phyloP scores from a whole-genome alignment of 257 asterid genomes.

The Solanum clarkiae region DNA sequence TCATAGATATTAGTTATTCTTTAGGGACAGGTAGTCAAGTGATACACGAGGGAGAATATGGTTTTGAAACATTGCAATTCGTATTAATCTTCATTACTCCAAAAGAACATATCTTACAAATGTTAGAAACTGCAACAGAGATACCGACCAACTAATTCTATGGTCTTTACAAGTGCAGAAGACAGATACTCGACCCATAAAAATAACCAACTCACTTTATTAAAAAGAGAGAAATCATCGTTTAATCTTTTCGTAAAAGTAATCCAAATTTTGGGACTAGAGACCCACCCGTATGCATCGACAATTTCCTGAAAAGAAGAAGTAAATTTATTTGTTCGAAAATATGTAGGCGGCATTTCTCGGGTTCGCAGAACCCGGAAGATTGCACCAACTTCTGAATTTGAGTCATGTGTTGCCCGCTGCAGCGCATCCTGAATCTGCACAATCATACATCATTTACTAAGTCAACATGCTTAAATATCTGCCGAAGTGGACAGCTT shows the following conservation, averaged over 20 bases:
- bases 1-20: not conserved
- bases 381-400: constrained; percentile 91
- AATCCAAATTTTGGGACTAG: not conserved
- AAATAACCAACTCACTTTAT: not conserved
- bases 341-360: constrained; percentile 94
- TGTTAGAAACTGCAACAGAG: not conserved
- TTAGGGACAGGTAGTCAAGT: not conserved
- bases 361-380: constrained; percentile 77
- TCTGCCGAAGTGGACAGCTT: not conserved
- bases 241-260: not conserved
- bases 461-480: not conserved
- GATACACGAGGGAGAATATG: not conserved
- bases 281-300: constrained; percentile 96
- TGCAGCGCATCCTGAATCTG: constrained; percentile 85
- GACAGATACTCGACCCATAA: not conserved
- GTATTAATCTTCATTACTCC: not conserved
- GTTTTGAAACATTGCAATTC: not conserved
- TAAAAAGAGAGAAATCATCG: not conserved
- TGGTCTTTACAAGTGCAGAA: not conserved
- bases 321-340: constrained; percentile 82
- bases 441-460: constrained; percentile 5
- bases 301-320: constrained; percentile 87
- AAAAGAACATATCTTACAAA: not conserved
- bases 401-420: constrained; percentile 68
- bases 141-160: not conserved